Conservation (phyloP, 345 rosid species). For the Lepidium sativum region DNA sequence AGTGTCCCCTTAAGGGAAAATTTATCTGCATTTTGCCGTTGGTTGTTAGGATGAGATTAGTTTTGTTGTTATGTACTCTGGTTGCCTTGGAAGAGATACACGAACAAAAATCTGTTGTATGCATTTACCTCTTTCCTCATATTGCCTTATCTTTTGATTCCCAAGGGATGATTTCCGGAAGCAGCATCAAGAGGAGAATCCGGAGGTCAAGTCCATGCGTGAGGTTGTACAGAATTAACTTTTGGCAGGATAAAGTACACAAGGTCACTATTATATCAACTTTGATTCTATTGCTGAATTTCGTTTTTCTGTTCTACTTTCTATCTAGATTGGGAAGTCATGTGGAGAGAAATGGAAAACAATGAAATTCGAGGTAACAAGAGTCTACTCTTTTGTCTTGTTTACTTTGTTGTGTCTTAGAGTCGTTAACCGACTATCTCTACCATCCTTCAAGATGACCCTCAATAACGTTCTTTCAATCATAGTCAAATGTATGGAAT, state of each 20-base stretch:
- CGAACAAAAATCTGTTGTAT: background rate
- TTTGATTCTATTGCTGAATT: slow-evolving; percentile 1
- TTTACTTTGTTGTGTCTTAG: background rate
- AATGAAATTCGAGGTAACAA: slow-evolving; percentile 67
- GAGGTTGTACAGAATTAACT: slow-evolving; percentile 36
- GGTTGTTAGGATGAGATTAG: background rate
- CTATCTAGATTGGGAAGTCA: slow-evolving; percentile 77
- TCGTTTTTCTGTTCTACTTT: background rate
- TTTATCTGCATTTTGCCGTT: background rate
- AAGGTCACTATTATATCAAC: background rate
- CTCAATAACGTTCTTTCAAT: background rate
- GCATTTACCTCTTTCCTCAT: background rate
- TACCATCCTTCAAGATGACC: background rate
- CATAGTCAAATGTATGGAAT: background rate
- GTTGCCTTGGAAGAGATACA: background rate
- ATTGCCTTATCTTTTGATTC: background rate
- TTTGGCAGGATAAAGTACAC: background rate
- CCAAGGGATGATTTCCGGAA: slow-evolving; percentile 87
- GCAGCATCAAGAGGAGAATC: slow-evolving; percentile 77
- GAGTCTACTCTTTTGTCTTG: background rate
- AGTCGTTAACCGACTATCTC: background rate
- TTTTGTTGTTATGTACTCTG: background rate
- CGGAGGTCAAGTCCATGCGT: slow-evolving; percentile 83
- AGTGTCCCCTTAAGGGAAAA: background rate
- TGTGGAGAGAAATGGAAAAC: slow-evolving; percentile 96